These are phyloP conservation scores for Exophiala xenobiotica DNA, from an alignment of 2,329 filamentous ascomycete genomes.

Conservation along the genomic window DNA sequence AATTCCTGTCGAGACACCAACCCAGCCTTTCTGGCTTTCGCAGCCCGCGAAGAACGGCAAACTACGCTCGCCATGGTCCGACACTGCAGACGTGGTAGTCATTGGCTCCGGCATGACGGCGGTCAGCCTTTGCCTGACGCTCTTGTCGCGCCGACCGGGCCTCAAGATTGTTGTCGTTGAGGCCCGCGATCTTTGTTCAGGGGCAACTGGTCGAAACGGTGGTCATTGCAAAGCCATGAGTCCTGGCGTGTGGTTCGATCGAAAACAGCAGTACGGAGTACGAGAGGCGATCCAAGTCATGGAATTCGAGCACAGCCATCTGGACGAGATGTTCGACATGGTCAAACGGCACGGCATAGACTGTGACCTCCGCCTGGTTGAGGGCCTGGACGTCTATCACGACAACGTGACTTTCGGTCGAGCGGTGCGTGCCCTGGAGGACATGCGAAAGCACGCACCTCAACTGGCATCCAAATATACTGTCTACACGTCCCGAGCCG, in stretches of 20 bases:
- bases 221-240: slow-evolving; percentile 35
- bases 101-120: slow-evolving; percentile 41
- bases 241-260: too few species aligned
- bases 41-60: slow-evolving; percentile 32
- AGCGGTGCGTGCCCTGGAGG: too few species aligned
- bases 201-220: slow-evolving; percentile 41
- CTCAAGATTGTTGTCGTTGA: slow-evolving; percentile 37
- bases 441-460: background rate
- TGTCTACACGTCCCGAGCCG: background rate
- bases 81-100: slow-evolving; percentile 34
- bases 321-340: too few species aligned
- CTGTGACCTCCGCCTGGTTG: too few species aligned
- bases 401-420: too few species aligned
- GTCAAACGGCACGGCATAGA: too few species aligned
- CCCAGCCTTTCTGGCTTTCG: slow-evolving; percentile 37
- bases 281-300: slow-evolving; percentile 31
- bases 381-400: too few species aligned
- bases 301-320: slow-evolving; percentile 25
- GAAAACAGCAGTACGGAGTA: too few species aligned
- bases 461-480: slow-evolving; percentile 16
- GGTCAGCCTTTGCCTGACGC: slow-evolving; percentile 34
- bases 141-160: slow-evolving; percentile 32
- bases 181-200: slow-evolving; percentile 38
- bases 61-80: slow-evolving; percentile 26
- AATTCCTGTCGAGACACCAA: background rate